These are phyloP conservation scores for Globisporangium lucens DNA, from an alignment of 352 stramenopile genomes.

Conservation along the genomic window DNA sequence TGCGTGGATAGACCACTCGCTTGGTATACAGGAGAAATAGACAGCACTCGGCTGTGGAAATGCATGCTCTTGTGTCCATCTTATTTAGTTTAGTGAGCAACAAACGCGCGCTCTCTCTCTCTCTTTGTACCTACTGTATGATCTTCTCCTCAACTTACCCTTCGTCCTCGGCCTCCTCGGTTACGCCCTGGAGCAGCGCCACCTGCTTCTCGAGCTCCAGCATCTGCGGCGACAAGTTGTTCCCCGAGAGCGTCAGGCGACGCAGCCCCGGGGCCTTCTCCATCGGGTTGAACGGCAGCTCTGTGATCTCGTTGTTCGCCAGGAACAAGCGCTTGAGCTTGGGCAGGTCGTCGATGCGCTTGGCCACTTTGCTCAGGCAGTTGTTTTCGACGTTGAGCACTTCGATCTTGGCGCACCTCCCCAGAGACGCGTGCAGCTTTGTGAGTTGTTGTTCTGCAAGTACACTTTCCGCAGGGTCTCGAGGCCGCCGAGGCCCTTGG, in stretches of 20 bases:
- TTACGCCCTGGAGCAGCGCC: conserved; percentile 42
- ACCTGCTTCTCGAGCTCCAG: conserved; percentile 69
- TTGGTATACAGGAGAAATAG: too few relatives aligned
- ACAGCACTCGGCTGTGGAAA: too few relatives aligned
- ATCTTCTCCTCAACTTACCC: background rate
- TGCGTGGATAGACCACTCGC: too few relatives aligned
- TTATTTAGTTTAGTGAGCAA: background rate
- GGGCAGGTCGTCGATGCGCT: conserved; percentile 77
- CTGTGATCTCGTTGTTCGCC: conserved; percentile 79
- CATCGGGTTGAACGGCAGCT: conserved; percentile 77
- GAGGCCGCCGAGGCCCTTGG: conserved; percentile 71
- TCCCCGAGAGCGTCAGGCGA: conserved; percentile 77
- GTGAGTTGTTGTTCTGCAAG: conserved; percentile 78
- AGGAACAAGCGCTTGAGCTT: conserved; percentile 80
- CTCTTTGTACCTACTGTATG: background rate
- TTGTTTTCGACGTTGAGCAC: conserved; percentile 87
- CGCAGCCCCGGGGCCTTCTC: conserved; percentile 67
- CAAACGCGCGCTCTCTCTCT: background rate
- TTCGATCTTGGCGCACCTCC: conserved; percentile 71
- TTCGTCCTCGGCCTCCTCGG: conserved; percentile 53
- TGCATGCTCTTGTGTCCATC: background rate
- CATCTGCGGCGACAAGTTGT: conserved; percentile 51
- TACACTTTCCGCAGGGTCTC: conserved; percentile 76
- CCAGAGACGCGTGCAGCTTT: conserved; percentile 80
- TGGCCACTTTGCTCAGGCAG: conserved; percentile 74